Evolutionary conservation across 352 stramenopile genomes (phyloP).

Genomic region (Phytophthora sp.): DNA sequence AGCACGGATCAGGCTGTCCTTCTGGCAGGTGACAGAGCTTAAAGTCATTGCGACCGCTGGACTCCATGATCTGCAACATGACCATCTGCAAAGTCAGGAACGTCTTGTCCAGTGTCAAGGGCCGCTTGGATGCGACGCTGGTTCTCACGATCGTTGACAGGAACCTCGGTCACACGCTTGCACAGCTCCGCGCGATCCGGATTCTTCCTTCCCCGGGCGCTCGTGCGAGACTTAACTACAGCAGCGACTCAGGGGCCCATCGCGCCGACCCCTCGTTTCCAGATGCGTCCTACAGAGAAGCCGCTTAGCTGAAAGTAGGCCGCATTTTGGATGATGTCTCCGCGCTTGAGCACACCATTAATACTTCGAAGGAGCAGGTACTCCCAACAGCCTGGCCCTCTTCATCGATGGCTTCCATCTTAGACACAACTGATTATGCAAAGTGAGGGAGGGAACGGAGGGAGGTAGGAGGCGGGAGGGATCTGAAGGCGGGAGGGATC

Average conservation of each 20-base stretch:
- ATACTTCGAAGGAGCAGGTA: not conserved
- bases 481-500: no score
- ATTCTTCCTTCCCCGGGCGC: conserved; percentile 7
- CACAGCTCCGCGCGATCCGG: conserved; percentile 1
- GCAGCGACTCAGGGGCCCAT: conserved; percentile 1
- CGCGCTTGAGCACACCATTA: not conserved
- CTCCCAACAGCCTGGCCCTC: not conserved
- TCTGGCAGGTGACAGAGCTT: not conserved
- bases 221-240: conserved; percentile 4
- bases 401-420: not conserved
- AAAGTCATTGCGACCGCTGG: not conserved
- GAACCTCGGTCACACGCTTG: not conserved
- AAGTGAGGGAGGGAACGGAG: not conserved
- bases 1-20: no score
- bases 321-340: not conserved
- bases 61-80: not conserved
- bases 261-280: not conserved
- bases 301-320: not conserved
- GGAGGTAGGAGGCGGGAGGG: no score
- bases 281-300: not conserved
- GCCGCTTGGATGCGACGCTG: no score
- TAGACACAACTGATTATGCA: no score
- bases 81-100: no score
- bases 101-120: no score
- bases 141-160: conserved; percentile 1